phyloP scores from a whole-genome alignment of 179 eudicot genomes.

The Silene noctiflora region DNA sequence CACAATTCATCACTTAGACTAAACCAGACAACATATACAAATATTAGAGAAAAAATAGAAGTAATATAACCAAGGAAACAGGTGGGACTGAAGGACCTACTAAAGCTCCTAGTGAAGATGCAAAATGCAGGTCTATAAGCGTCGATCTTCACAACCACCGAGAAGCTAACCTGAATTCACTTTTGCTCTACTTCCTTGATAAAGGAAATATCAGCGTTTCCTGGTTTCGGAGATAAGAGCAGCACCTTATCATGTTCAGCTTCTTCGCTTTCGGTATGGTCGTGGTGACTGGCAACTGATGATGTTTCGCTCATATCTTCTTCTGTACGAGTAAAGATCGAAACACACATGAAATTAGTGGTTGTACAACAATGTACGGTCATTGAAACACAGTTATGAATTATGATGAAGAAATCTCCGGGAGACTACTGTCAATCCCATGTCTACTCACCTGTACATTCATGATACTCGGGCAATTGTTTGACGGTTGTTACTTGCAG shows the following conservation, averaged over 20 bases:
- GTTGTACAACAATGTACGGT: not conserved
- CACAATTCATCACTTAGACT: constrained; percentile 4
- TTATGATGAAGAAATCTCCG: too few relatives aligned
- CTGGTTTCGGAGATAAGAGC: constrained; percentile 37
- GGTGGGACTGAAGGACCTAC: constrained; percentile 10
- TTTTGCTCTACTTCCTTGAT: constrained; percentile 50
- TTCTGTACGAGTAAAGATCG: constrained; percentile 18
- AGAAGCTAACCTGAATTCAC: constrained; percentile 20
- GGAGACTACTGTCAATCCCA: too few relatives aligned
- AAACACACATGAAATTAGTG: not conserved
- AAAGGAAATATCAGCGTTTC: constrained; percentile 50
- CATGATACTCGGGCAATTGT: constrained; percentile 70
- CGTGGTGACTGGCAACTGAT: constrained; percentile 40
- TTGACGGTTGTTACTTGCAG: constrained; percentile 80
- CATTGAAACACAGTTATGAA: not conserved
- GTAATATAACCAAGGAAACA: constrained; percentile 1
- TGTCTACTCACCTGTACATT: constrained; percentile 45
- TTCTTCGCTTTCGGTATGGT: constrained; percentile 49
- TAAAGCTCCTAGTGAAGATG: constrained; percentile 15
- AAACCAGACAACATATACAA: constrained; percentile 11
- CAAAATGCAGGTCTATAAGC: constrained; percentile 9
- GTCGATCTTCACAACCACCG: constrained; percentile 12
- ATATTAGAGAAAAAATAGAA: not conserved
- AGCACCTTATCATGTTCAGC: constrained; percentile 57
- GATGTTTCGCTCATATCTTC: constrained; percentile 57